Conservation (phyloP, 2,329 filamentous ascomycete genomes). For the Alternaria gaisen region DNA sequence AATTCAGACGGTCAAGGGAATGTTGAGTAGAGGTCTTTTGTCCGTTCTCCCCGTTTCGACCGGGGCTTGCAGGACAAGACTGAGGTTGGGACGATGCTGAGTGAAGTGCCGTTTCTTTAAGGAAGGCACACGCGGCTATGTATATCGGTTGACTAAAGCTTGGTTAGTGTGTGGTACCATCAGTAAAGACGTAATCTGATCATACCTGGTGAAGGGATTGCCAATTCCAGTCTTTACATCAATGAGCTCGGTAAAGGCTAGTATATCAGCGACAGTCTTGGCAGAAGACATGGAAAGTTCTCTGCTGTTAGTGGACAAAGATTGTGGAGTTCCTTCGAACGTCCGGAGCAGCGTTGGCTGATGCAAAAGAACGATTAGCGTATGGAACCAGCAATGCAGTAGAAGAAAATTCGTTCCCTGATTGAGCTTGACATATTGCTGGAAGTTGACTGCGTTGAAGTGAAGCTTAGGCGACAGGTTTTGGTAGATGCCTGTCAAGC, state of each 20-base stretch:
- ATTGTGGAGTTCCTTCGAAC: constrained; percentile 73
- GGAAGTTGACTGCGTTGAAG: constrained; percentile 87
- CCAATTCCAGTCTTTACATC: constrained; percentile 86
- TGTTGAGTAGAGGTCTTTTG: constrained; percentile 1
- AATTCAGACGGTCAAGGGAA: constrained; percentile 13
- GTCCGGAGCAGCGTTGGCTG: constrained; percentile 84
- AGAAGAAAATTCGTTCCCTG: constrained; percentile 89
- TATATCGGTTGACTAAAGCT: constrained; percentile 80
- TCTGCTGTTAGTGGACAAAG: constrained; percentile 80
- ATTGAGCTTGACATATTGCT: constrained; percentile 79
- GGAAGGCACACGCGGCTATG: constrained; percentile 86
- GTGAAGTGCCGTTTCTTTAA: constrained; percentile 80
- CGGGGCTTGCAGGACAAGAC: constrained; percentile 62
- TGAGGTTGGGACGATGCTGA: constrained; percentile 69
- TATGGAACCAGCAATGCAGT: constrained; percentile 89
- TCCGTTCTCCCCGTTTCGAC: constrained; percentile 10
- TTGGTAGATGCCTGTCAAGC: constrained; percentile 79
- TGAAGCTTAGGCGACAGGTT: constrained; percentile 76
- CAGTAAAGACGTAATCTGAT: not conserved
- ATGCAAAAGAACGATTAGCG: constrained; percentile 83
- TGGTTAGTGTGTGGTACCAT: constrained; percentile 19
- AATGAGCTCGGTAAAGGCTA: constrained; percentile 85
- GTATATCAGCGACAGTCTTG: constrained; percentile 89
- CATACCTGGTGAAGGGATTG: constrained; percentile 77
- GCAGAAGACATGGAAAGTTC: constrained; percentile 87